Evolutionary conservation across 1,139 yeast species (phyloP).

Genomic region (Pichia sp.): DNA sequence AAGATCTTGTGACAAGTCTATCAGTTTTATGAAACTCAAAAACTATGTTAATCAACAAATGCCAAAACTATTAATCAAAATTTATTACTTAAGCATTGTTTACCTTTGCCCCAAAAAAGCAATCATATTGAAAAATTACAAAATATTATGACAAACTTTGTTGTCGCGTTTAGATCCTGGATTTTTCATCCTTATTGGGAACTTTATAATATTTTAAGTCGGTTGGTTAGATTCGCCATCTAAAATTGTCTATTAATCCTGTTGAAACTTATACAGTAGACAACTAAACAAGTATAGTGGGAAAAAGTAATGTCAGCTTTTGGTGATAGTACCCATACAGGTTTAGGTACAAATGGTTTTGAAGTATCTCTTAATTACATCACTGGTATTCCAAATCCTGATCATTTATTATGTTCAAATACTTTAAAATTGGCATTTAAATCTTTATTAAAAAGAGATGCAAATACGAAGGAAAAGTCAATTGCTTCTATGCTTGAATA

Average conservation of each 20-base stretch:
- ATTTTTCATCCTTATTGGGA: neutral
- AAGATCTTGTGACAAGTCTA: too few species aligned
- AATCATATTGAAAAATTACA: neutral
- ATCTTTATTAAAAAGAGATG: constrained; percentile 68
- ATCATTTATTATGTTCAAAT: constrained; percentile 46
- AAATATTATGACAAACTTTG: too few species aligned
- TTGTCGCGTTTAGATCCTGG: neutral
- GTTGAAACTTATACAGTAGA: too few species aligned
- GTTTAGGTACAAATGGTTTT: constrained; percentile 43
- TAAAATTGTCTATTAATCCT: neutral
- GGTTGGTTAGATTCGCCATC: neutral
- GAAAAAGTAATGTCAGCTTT: constrained; percentile 6
- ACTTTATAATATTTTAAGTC: neutral
- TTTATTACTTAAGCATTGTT: neutral
- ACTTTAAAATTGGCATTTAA: constrained; percentile 62
- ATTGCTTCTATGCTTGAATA: constrained; percentile 45
- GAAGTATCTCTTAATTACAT: constrained; percentile 70
- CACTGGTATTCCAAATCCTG: constrained; percentile 71
- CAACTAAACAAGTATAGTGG: too few species aligned
- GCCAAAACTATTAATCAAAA: too few species aligned
- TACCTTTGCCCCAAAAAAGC: constrained; percentile 7
- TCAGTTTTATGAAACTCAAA: too few species aligned
- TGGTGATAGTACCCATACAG: constrained; percentile 14
- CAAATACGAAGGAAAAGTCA: constrained; percentile 80
- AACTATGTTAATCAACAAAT: too few species aligned